A percentile compares a stretch with the other conserved stretches of the same genome.
Conservation (phyloP, 2,329 filamentous ascomycete genomes). For the Neonectria magnoliae region DNA sequence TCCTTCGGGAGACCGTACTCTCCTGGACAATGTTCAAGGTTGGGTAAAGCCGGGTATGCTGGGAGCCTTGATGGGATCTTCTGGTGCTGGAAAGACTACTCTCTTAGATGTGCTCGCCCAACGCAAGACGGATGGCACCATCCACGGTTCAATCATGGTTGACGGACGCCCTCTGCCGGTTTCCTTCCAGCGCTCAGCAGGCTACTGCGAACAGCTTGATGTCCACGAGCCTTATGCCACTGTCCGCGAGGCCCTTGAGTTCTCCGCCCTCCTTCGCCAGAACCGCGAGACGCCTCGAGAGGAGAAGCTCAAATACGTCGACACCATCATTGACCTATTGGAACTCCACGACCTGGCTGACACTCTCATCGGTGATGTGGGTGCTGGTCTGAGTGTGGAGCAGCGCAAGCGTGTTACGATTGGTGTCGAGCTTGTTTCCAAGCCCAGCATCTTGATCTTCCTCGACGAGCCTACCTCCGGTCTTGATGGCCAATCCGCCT, state of each 20-base stretch:
- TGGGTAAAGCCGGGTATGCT: slow-evolving; percentile 85
- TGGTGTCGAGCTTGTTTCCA: slow-evolving; percentile 69
- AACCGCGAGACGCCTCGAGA: slow-evolving; percentile 68
- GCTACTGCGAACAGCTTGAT: slow-evolving; percentile 85
- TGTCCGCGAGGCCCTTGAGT: slow-evolving; percentile 79
- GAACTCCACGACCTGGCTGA: slow-evolving; percentile 60
- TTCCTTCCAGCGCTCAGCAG: slow-evolving; percentile 81
- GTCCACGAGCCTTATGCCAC: slow-evolving; percentile 78
- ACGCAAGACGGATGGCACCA: slow-evolving; percentile 80
- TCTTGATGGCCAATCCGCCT: slow-evolving; percentile 75
- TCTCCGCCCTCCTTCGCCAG: slow-evolving; percentile 79
- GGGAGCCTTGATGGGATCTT: slow-evolving; percentile 83
- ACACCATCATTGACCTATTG: slow-evolving; percentile 76
- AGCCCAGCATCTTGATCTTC: slow-evolving; percentile 68
- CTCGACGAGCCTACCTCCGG: slow-evolving; percentile 72
- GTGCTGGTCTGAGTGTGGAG: slow-evolving; percentile 63
- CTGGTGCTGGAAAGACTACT: slow-evolving; percentile 87
- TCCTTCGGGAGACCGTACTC: slow-evolving; percentile 67
- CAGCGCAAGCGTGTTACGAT: slow-evolving; percentile 67
- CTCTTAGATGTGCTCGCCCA: slow-evolving; percentile 85
- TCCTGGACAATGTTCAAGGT: slow-evolving; percentile 83
- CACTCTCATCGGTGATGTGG: slow-evolving; percentile 60
- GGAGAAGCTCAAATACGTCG: slow-evolving; percentile 80
- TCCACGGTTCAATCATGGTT: slow-evolving; percentile 78
- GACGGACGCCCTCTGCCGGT: slow-evolving; percentile 76